These are phyloP conservation scores for Daldinia caldariorum DNA, from an alignment of 495 filamentous ascomycete species.

Conservation along the genomic window DNA sequence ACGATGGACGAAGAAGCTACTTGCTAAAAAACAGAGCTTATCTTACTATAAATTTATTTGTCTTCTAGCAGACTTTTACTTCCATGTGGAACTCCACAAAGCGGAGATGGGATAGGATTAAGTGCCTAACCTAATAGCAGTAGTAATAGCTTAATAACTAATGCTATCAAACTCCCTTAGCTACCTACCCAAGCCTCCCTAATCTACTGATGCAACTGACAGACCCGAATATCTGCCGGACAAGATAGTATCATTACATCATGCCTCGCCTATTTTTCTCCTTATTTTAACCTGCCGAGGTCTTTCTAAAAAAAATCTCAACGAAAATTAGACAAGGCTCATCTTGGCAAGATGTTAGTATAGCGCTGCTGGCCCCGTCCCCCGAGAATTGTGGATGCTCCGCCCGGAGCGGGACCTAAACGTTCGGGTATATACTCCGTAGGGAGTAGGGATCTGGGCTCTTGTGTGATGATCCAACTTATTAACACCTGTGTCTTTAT, in stretches of 20 bases:
- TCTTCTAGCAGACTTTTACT: slow-evolving; percentile 7
- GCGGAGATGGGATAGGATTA: neutral
- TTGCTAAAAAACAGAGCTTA: slow-evolving; percentile 6
- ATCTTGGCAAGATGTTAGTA: slow-evolving; percentile 16
- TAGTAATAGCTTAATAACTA: neutral
- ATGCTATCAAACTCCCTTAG: neutral
- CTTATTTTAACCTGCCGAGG: slow-evolving; percentile 30
- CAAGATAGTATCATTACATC: slow-evolving; percentile 35
- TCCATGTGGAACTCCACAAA: neutral
- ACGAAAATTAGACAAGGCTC: slow-evolving; percentile 12
- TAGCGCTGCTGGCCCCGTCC: slow-evolving; percentile 17
- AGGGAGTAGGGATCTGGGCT: slow-evolving; percentile 25
- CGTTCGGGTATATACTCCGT: slow-evolving; percentile 38
- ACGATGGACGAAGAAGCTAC: slow-evolving; percentile 4
- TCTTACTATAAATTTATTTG: slow-evolving; percentile 14
- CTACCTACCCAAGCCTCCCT: no score
- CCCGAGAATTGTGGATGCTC: slow-evolving; percentile 40
- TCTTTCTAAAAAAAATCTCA: slow-evolving; percentile 20
- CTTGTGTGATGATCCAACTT: neutral
- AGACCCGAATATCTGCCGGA: neutral
- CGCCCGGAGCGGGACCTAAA: slow-evolving; percentile 39
- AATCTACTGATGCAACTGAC: slow-evolving; percentile 1
- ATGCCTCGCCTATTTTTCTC: slow-evolving; percentile 11
- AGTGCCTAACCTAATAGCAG: no score
- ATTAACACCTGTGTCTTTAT: neutral